Conservation (phyloP, 116 monocot species). For the Thalassia testudinum region DNA sequence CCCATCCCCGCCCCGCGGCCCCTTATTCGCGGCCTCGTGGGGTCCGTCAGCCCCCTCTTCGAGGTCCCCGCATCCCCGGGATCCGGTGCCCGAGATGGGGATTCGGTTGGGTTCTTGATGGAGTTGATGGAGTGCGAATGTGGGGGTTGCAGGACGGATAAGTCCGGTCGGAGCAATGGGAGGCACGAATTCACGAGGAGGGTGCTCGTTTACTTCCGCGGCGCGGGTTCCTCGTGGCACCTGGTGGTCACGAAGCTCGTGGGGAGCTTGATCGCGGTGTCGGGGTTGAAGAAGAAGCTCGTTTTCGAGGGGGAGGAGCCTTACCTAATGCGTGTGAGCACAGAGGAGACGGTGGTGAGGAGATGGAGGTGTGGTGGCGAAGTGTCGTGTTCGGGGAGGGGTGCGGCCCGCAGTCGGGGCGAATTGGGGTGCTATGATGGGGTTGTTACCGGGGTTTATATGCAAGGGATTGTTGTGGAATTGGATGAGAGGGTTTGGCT, state of each 20-base stretch:
- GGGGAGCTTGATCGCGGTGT: constrained; percentile 38
- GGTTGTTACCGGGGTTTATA: constrained; percentile 67
- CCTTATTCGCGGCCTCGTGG: too few species aligned
- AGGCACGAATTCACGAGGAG: constrained; percentile 1
- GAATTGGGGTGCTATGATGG: constrained; percentile 33
- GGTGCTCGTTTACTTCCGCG: constrained; percentile 11
- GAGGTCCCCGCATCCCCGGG: too few species aligned
- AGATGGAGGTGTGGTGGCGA: constrained; percentile 4
- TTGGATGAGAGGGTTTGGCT: constrained; percentile 69
- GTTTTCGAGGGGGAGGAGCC: constrained; percentile 30
- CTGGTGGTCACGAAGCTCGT: constrained; percentile 36
- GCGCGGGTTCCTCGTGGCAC: constrained; percentile 28
- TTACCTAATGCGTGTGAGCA: constrained; percentile 43
- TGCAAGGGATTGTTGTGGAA: constrained; percentile 68
- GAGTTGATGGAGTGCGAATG: constrained; percentile 42
- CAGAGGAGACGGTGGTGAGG: constrained; percentile 21
- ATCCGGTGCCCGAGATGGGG: background rate
- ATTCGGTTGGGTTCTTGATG: constrained; percentile 46
- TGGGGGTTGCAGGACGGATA: constrained; percentile 1
- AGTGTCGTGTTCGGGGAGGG: background rate
- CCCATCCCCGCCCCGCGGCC: too few species aligned
- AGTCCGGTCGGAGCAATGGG: background rate
- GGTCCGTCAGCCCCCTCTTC: too few species aligned
- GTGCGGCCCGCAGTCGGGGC: background rate
- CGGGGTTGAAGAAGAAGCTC: constrained; percentile 60